Conservation (phyloP, 345 rosid species). For the Physaria fendleri region DNA sequence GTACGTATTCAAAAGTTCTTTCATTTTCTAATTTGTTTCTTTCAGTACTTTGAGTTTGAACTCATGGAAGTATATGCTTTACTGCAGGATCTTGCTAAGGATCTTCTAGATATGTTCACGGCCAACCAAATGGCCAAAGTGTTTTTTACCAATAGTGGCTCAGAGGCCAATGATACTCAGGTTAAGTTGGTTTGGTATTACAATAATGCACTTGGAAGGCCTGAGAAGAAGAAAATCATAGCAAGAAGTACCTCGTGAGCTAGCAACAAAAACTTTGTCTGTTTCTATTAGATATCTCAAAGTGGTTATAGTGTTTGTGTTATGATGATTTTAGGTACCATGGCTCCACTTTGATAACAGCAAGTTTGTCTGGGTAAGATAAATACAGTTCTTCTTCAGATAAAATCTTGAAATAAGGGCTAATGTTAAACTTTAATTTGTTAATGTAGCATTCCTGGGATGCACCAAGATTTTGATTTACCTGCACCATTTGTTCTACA, state of each 20-base stretch:
- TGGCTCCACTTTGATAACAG: constrained; percentile 87
- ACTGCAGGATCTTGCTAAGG: constrained; percentile 88
- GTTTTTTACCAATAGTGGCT: constrained; percentile 91
- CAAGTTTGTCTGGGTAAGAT: constrained; percentile 88
- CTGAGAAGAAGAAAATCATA: constrained; percentile 72
- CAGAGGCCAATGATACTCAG: constrained; percentile 98
- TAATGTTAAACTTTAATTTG: too few relatives aligned
- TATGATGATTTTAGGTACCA: constrained; percentile 56
- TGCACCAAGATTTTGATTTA: constrained; percentile 92
- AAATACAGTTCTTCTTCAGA: neutral
- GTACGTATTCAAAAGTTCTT: too few relatives aligned
- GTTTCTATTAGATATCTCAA: neutral
- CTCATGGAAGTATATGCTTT: neutral
- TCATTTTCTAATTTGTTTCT: too few relatives aligned
- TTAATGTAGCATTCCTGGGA: constrained; percentile 72
- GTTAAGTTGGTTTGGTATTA: constrained; percentile 93
- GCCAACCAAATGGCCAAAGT: constrained; percentile 80
- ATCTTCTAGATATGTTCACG: constrained; percentile 72
- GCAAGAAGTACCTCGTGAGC: constrained; percentile 64
- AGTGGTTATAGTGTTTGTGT: constrained; percentile 16
- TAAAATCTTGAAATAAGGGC: too few relatives aligned
- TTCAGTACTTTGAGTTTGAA: too few relatives aligned
- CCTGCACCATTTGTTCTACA: constrained; percentile 93
- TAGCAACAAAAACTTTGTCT: neutral
- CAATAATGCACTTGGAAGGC: constrained; percentile 84